A percentile compares a stretch with the other conserved stretches of the same genome.
These are phyloP conservation scores for Aspergillus sclerotiicarbonarius DNA, from an alignment of 495 filamentous ascomycete genomes.

Conservation along the genomic window DNA sequence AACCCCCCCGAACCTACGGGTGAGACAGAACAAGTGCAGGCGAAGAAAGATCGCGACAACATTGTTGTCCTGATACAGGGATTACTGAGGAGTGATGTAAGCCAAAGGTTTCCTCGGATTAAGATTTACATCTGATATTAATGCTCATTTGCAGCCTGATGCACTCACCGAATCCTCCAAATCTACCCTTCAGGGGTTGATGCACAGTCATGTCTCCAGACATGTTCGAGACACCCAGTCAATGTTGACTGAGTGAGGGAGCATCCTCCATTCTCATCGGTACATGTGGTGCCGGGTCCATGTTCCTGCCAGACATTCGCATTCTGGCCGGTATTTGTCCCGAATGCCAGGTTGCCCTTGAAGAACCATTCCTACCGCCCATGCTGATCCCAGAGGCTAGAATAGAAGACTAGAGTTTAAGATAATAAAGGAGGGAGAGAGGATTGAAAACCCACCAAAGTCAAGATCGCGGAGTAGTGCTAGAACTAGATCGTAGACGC, in stretches of 20 bases:
- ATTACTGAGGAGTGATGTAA: constrained; percentile 52
- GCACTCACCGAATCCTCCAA: constrained; percentile 28
- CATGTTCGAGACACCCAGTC: constrained; percentile 17
- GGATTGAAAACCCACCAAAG: too few species aligned
- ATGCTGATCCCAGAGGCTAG: too few species aligned
- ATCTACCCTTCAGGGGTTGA: constrained; percentile 27
- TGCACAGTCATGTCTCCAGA: constrained; percentile 25
- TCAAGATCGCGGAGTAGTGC: too few species aligned
- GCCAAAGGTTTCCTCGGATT: constrained; percentile 8
- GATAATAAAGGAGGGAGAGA: too few species aligned
- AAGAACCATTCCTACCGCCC: too few species aligned
- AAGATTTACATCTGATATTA: not conserved
- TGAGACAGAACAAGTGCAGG: constrained; percentile 28
- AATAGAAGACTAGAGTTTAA: too few species aligned
- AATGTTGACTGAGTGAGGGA: not conserved
- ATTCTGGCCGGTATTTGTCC: too few species aligned
- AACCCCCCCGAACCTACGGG: constrained; percentile 24
- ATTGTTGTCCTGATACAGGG: constrained; percentile 60
- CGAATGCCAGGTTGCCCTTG: too few species aligned
- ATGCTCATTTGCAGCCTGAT: constrained; percentile 29
- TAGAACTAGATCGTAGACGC: too few species aligned
- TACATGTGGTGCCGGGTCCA: too few species aligned
- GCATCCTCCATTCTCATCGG: not conserved
- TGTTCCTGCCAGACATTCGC: too few species aligned
- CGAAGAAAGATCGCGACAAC: constrained; percentile 60